Conservation (phyloP, 768 basidiomycete species). For the Agaricus sinodeliciosus region DNA sequence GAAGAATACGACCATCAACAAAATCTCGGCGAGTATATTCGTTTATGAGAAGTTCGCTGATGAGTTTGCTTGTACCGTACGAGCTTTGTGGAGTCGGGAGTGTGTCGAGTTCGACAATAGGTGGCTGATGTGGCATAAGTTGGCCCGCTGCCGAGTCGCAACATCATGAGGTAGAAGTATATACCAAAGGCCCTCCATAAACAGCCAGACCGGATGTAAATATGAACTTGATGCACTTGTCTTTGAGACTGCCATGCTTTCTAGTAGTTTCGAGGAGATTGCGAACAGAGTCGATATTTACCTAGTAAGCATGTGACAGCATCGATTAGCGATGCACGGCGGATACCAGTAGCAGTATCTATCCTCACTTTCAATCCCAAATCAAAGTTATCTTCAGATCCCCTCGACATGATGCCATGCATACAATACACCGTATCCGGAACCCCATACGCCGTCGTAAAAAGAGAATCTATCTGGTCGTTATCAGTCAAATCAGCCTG, state of each 20-base stretch:
- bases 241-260: conserved; percentile 14
- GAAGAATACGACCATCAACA: conserved; percentile 52
- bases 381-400: conserved; percentile 54
- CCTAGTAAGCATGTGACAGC: conserved; percentile 27
- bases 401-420: conserved; percentile 59
- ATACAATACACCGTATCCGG: conserved; percentile 41
- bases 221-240: conserved; percentile 40
- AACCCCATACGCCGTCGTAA: conserved; percentile 30
- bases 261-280: conserved; percentile 32
- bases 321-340: background rate
- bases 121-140: conserved; percentile 19
- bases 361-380: conserved; percentile 38
- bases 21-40: conserved; percentile 54
- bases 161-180: conserved; percentile 1
- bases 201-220: conserved; percentile 56
- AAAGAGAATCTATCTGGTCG: conserved; percentile 27
- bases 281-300: conserved; percentile 54
- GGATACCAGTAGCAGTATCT: background rate
- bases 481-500: conserved; percentile 35
- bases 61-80: conserved; percentile 52
- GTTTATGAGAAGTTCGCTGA: conserved; percentile 49
- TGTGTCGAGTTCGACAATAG: conserved; percentile 39
- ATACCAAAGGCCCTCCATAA: conserved; percentile 47
- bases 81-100: conserved; percentile 49
- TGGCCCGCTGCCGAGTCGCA: background rate